A percentile compares a stretch with the other conserved stretches of the same genome.
phyloP scores from a whole-genome alignment of 768 basidiomycete species.

The Lentinus brumalis region DNA sequence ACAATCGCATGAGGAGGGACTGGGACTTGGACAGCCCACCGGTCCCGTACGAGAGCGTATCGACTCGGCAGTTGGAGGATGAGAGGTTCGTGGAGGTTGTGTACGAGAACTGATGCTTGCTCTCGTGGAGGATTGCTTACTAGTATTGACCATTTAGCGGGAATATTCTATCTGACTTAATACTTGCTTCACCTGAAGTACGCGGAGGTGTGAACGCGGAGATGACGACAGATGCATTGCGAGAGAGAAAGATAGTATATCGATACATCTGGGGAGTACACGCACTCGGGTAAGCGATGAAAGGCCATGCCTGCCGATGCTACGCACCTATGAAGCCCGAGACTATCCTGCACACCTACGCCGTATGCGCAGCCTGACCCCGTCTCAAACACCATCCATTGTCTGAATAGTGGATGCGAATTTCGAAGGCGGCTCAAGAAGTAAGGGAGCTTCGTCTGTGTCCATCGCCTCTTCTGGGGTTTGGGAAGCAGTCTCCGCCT shows the following conservation, averaged over 20 bases:
- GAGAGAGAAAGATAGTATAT: not conserved
- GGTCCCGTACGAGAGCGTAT: constrained; percentile 4
- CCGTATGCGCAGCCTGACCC: not conserved
- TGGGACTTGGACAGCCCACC: constrained; percentile 66
- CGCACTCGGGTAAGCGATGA: not conserved
- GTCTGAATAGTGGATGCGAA: constrained; percentile 41
- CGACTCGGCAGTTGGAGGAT: constrained; percentile 26
- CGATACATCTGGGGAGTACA: constrained; percentile 1
- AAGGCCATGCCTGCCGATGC: too few species aligned
- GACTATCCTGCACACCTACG: too few species aligned
- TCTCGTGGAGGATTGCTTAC: not conserved
- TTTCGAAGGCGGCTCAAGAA: constrained; percentile 33
- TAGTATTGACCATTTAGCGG: not conserved
- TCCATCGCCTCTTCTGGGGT: constrained; percentile 25
- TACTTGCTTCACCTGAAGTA: not conserved
- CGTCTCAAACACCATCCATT: constrained; percentile 35
- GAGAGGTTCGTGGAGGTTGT: constrained; percentile 38
- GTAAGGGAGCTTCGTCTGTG: constrained; percentile 29
- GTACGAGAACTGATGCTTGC: constrained; percentile 25
- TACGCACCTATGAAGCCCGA: too few species aligned
- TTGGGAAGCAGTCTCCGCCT: not conserved
- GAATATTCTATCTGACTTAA: not conserved
- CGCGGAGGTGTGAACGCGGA: not conserved
- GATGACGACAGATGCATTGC: not conserved
- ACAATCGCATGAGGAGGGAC: constrained; percentile 59